These are phyloP conservation scores for Fraxinus cuspidata DNA, from an alignment of 257 asterid genomes.

Conservation along the genomic window DNA sequence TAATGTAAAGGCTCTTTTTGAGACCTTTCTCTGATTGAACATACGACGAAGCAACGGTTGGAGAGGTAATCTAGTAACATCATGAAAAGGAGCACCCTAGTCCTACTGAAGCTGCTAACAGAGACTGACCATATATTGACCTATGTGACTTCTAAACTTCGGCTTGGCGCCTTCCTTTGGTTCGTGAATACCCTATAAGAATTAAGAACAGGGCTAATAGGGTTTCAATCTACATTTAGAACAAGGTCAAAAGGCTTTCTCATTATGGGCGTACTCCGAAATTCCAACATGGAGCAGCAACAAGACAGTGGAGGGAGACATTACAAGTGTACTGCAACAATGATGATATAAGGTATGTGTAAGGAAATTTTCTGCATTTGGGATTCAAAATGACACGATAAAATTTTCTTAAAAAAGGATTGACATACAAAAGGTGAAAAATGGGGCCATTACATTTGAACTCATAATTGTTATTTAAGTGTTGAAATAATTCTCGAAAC, in stretches of 20 bases:
- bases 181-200: not conserved
- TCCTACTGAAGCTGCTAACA: no score
- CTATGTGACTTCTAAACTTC: no score
- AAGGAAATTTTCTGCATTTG: not conserved
- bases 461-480: no score
- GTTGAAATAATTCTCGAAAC: conserved; percentile 16
- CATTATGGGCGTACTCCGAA: not conserved
- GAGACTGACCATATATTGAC: no score
- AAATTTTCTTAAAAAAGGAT: not conserved
- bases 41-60: no score
- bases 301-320: not conserved
- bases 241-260: not conserved
- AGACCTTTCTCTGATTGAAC: no score
- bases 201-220: not conserved
- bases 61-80: no score
- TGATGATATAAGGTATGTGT: not conserved
- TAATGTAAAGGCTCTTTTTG: no score
- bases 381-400: not conserved
- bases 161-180: no score
- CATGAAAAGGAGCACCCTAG: no score
- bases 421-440: not conserved
- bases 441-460: no score
- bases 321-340: not conserved
- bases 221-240: not conserved
- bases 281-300: not conserved